These are phyloP conservation scores for Leishmania major DNA, from an alignment of 208 protist genomes.

Conservation along the genomic window DNA sequence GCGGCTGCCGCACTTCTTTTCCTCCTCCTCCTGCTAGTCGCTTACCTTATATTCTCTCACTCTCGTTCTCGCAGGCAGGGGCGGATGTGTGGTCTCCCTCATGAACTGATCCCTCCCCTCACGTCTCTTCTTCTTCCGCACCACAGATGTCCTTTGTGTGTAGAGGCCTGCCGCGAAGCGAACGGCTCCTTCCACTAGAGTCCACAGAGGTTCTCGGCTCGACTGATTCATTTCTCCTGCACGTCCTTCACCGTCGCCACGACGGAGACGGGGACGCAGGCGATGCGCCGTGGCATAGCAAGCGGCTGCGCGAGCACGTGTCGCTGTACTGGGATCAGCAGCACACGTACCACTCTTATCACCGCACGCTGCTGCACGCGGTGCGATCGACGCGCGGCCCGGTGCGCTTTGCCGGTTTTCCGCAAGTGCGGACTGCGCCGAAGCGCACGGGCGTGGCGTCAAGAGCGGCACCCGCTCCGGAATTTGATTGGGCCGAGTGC, in stretches of 20 bases:
- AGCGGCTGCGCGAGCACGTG: conserved; percentile 45
- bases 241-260: conserved; percentile 34
- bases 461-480: background rate
- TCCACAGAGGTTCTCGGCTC: conserved; percentile 33
- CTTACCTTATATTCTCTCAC: background rate
- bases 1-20: background rate
- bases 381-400: conserved; percentile 52
- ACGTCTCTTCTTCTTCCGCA: background rate
- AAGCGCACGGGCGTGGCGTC: background rate
- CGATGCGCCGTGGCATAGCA: background rate
- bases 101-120: background rate
- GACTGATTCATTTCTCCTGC: conserved; percentile 35
- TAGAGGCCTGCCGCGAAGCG: conserved; percentile 43
- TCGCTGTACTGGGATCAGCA: conserved; percentile 42
- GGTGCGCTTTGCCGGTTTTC: conserved; percentile 50
- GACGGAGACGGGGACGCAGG: conserved; percentile 15
- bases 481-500: background rate
- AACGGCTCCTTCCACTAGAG: conserved; percentile 63
- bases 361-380: conserved; percentile 37
- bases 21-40: background rate
- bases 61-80: background rate
- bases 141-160: conserved; percentile 47
- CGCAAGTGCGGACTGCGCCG: conserved; percentile 21
- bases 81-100: background rate
- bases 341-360: conserved; percentile 20